A percentile compares a stretch with the other conserved stretches of the same genome.
These are phyloP conservation scores for Phoenix dactylifera DNA, from an alignment of 176 grass and related monocot species.

Conservation along the genomic window DNA sequence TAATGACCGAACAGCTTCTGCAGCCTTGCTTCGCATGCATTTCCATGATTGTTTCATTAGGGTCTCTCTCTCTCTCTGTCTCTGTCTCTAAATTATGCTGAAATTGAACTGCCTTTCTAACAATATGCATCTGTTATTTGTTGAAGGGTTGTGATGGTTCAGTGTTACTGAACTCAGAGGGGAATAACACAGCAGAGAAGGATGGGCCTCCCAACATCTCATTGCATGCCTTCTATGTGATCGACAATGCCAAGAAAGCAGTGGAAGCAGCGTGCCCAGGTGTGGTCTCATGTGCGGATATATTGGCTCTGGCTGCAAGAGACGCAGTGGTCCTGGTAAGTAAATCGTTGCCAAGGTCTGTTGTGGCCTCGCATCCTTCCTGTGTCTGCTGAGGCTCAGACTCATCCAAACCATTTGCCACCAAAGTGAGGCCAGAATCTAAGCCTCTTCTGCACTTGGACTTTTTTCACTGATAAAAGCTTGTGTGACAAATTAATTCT, in stretches of 20 bases:
- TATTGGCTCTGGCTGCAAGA: slow-evolving; percentile 50
- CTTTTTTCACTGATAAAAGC: too few species aligned
- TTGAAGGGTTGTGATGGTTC: slow-evolving; percentile 59
- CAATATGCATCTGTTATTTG: neutral
- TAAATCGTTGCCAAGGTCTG: too few species aligned
- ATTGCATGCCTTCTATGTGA: slow-evolving; percentile 39
- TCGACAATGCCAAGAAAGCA: slow-evolving; percentile 38
- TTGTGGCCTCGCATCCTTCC: too few species aligned
- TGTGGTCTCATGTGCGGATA: slow-evolving; percentile 44
- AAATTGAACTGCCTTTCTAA: neutral
- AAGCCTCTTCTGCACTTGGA: too few species aligned
- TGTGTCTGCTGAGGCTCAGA: too few species aligned
- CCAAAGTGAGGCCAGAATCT: too few species aligned
- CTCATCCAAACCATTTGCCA: too few species aligned
- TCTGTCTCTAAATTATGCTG: neutral
- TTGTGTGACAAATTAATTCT: too few species aligned
- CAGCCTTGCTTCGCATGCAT: slow-evolving; percentile 52
- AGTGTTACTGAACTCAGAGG: slow-evolving; percentile 41
- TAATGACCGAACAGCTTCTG: slow-evolving; percentile 34
- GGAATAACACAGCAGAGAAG: slow-evolving; percentile 29
- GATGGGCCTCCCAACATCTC: slow-evolving; percentile 22
- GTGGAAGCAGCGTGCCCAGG: slow-evolving; percentile 37
- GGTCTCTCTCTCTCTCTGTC: slow-evolving; percentile 9
- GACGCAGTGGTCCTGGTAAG: slow-evolving; percentile 41
- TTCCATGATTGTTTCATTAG: slow-evolving; percentile 83